Evolutionary conservation across 2,329 filamentous ascomycete species (phyloP).

Genomic region (Apiospora kogelbergensis): DNA sequence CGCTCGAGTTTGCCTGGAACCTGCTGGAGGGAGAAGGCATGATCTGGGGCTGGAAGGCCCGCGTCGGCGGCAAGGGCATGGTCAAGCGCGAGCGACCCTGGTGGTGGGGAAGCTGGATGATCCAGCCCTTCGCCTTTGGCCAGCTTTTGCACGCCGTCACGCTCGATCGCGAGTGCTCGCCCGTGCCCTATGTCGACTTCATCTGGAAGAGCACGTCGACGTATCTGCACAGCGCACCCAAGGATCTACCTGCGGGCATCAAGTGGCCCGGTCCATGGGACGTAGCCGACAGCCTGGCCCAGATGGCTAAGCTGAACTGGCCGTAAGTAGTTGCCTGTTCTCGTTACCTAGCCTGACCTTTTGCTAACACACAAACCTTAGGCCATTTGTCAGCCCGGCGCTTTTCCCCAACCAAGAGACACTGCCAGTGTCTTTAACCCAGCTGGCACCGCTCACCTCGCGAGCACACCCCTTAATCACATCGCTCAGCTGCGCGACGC

Average conservation of each 20-base stretch:
- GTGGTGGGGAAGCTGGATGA: slow-evolving; percentile 84
- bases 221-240: slow-evolving; percentile 75
- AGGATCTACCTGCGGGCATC: slow-evolving; percentile 63
- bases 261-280: slow-evolving; percentile 75
- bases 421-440: slow-evolving; percentile 64
- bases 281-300: slow-evolving; percentile 77
- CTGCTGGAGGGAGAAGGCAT: slow-evolving; percentile 72
- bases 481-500: slow-evolving; percentile 81
- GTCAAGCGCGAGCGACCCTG: slow-evolving; percentile 67
- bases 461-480: slow-evolving; percentile 85
- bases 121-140: slow-evolving; percentile 74
- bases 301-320: slow-evolving; percentile 81
- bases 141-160: slow-evolving; percentile 76
- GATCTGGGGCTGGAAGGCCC: slow-evolving; percentile 56
- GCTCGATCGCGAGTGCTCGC: slow-evolving; percentile 70
- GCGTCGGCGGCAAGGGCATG: slow-evolving; percentile 40
- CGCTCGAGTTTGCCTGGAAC: slow-evolving; percentile 86
- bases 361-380: slow-evolving; percentile 29
- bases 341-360: neutral
- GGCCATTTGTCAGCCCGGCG: slow-evolving; percentile 79
- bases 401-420: slow-evolving; percentile 74
- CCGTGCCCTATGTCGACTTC: slow-evolving; percentile 41
- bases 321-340: slow-evolving; percentile 55
- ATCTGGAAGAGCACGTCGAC: slow-evolving; percentile 72
- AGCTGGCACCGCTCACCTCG: slow-evolving; percentile 75